phyloP scores from a whole-genome alignment of 2,329 filamentous ascomycete species.

The Neurospora sp. region DNA sequence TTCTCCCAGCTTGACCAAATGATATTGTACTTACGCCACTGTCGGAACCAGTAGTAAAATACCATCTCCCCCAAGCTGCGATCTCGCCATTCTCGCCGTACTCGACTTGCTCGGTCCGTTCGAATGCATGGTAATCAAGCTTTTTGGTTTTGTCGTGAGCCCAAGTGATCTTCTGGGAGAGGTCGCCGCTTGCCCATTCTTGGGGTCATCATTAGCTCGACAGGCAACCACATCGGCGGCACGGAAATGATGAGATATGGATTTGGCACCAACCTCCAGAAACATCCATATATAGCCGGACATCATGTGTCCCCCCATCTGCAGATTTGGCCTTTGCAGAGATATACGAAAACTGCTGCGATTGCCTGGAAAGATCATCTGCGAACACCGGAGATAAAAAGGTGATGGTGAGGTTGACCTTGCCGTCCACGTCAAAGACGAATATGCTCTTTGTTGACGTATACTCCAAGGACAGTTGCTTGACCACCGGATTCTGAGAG shows the following conservation, averaged over 20 bases:
- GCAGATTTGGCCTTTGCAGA: conserved; percentile 50
- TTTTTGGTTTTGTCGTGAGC: conserved; percentile 39
- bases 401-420: conserved; percentile 54
- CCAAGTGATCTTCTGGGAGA: conserved; percentile 48
- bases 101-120: conserved; percentile 47
- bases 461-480: conserved; percentile 56
- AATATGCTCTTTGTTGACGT: conserved; percentile 65
- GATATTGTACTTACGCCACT: conserved; percentile 28
- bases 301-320: conserved; percentile 51
- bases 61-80: conserved; percentile 72
- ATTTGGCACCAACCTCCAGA: conserved; percentile 44
- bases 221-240: conserved; percentile 5
- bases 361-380: conserved; percentile 55
- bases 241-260: not conserved
- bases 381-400: conserved; percentile 64
- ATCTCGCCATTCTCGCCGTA: conserved; percentile 62
- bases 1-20: not conserved
- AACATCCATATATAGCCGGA: conserved; percentile 65
- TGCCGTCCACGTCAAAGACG: conserved; percentile 51
- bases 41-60: conserved; percentile 57
- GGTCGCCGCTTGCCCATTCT: conserved; percentile 66
- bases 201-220: not conserved
- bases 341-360: conserved; percentile 61
- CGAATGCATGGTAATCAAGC: conserved; percentile 56
- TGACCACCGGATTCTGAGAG: conserved; percentile 36